Evolutionary conservation across 23 red algal species (phyloP), one percentile per base, ranked within the genome.

Genomic region (Chondrus crispus): DNA sequence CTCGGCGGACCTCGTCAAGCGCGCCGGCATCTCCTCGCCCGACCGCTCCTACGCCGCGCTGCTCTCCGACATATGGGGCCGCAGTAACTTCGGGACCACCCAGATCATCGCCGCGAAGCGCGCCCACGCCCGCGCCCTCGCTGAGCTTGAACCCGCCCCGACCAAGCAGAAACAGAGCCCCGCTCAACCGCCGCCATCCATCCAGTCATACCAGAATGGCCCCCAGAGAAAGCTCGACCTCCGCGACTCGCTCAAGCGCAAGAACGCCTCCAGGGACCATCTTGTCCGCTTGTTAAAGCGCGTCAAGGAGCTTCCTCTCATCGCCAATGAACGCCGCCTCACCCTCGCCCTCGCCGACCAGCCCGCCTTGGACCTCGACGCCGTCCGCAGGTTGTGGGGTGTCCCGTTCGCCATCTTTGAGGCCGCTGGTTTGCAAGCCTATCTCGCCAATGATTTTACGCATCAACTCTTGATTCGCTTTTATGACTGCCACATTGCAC

Each of bases 321-420:
- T 73, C 22, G 74, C 72, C 11, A 90, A 90, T 46, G 87, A 90
- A 53, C 47, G 87, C 57, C 71, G 74, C 1, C 19, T 90, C n/a
- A 90, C 87, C 2, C 30, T 58, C 24, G 46, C 55, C 44, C 40
- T 90, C 29, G 60, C 73, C 6, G 41, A 55, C 11, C 46, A 69
- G 30, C 48, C 48, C 14, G 87, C 44, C 5, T 62, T 80, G 46
- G 72, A 90, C 33, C 71, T 90, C 3, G 87, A 90, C 30, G 87
- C 87, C 47, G 46, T 90, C 36, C 87, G 87, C 45, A 55, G 72
- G 38, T 53, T 90, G 10, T 90, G 87, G 87, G 87, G 87, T 45
- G 62, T 90, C 73, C 87, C 87, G 5, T 60, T 33, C 10, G 87
- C 39, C 18, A 53, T 90, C 2, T 90, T 90, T 68, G 87, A 90